Evolutionary conservation across 768 basidiomycete genomes (phyloP).

Genomic region (Dacryopinax spathularia): DNA sequence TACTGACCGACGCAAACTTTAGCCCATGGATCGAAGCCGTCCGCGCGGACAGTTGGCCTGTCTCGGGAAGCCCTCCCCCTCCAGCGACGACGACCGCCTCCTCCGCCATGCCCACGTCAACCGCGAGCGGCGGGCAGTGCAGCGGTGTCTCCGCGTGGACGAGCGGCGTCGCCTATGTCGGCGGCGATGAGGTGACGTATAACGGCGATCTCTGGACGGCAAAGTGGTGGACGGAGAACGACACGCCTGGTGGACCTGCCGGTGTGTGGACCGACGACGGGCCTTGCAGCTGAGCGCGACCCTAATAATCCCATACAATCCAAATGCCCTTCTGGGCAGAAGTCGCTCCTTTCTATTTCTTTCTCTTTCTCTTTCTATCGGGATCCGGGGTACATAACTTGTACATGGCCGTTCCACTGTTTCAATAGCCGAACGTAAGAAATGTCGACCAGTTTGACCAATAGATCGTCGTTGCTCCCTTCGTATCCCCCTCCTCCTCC

Average conservation of each 20-base stretch:
- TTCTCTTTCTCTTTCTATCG: too few relatives aligned
- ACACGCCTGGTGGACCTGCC: neutral
- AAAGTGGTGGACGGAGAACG: constrained; percentile 5
- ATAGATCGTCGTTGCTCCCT: too few relatives aligned
- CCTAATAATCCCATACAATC: too few relatives aligned
- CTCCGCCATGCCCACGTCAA: neutral
- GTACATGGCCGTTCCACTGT: too few relatives aligned
- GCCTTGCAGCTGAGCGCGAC: neutral
- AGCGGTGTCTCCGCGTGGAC: constrained; percentile 4
- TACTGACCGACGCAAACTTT: neutral
- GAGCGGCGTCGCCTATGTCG: constrained; percentile 4
- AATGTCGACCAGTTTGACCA: too few relatives aligned
- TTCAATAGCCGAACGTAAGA: too few relatives aligned
- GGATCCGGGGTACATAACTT: too few relatives aligned
- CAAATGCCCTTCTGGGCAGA: too few relatives aligned
- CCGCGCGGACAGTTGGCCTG: neutral
- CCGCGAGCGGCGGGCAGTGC: neutral
- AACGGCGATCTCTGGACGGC: constrained; percentile 6
- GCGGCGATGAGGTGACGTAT: constrained; percentile 5
- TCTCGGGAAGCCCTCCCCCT: neutral
- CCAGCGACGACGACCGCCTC: neutral
- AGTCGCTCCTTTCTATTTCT: neutral
- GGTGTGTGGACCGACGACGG: neutral
- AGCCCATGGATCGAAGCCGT: neutral
- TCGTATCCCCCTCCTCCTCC: too few relatives aligned